These are phyloP conservation scores for Alisma plantagoaquatica DNA, from an alignment of 106 monocot species.

Conservation along the genomic window DNA sequence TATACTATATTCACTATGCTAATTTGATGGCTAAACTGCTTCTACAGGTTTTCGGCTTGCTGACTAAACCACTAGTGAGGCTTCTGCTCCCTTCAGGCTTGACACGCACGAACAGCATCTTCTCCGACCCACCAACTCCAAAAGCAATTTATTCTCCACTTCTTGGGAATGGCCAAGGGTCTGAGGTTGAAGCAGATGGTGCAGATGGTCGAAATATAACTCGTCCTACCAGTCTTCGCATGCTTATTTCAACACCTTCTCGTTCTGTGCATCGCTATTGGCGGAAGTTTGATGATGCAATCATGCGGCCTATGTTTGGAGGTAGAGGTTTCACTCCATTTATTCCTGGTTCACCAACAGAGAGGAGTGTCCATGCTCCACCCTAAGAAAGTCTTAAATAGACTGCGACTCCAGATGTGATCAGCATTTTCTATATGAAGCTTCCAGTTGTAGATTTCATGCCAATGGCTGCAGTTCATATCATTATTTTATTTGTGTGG, in stretches of 20 bases:
- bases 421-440: too few species aligned
- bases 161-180: conserved; percentile 35
- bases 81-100: conserved; percentile 31
- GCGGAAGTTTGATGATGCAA: conserved; percentile 75
- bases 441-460: too few species aligned
- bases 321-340: conserved; percentile 68
- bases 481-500: too few species aligned
- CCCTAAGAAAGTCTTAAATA: too few species aligned
- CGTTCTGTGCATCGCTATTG: conserved; percentile 75
- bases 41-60: conserved; percentile 78
- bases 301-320: conserved; percentile 78
- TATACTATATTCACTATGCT: too few species aligned
- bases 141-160: conserved; percentile 39
- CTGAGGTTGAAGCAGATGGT: conserved; percentile 29
- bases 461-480: too few species aligned
- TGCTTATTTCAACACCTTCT: conserved; percentile 63
- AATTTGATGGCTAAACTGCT: too few species aligned
- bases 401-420: too few species aligned
- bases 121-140: conserved; percentile 48
- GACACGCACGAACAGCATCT: conserved; percentile 2
- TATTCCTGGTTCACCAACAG: conserved; percentile 75
- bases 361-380: conserved; percentile 27
- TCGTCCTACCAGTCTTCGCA: conserved; percentile 55
- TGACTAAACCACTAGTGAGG: conserved; percentile 74
- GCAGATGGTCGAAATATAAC: conserved; percentile 3